Conservation (phyloP, 2,329 filamentous ascomycete species). For the Pestalotiopsis sp. region DNA sequence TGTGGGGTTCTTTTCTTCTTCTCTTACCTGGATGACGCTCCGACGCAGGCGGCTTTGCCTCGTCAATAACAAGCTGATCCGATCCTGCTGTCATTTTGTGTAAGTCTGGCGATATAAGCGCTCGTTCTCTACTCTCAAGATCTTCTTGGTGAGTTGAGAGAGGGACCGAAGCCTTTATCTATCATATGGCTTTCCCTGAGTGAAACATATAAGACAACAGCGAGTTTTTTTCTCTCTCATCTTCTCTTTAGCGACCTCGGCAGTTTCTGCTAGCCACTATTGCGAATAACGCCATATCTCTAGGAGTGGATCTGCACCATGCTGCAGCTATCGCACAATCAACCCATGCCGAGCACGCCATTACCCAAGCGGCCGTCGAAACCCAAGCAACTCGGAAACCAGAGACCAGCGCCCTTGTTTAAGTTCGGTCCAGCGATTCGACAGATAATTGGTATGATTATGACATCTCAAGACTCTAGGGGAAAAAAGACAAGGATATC, state of each 20-base stretch:
- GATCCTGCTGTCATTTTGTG: not conserved
- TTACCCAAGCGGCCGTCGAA: not conserved
- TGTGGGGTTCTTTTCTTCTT: not conserved
- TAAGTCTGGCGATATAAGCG: not conserved
- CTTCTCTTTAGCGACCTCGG: constrained; percentile 1
- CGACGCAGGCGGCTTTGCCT: not conserved
- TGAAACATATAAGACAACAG: too few species aligned
- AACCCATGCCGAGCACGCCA: constrained; percentile 6
- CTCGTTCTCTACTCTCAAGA: not conserved
- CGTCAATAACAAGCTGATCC: constrained; percentile 3
- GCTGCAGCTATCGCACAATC: constrained; percentile 2
- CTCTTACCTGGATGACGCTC: not conserved
- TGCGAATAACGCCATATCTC: constrained; percentile 7
- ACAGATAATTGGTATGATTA: not conserved
- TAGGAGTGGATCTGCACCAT: not conserved
- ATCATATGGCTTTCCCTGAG: too few species aligned
- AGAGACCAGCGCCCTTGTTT: not conserved
- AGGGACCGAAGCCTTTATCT: not conserved
- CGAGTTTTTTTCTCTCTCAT: not conserved
- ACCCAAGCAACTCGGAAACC: not conserved
- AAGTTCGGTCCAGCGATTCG: not conserved
- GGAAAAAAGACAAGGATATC: not conserved
- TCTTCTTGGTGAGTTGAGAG: not conserved
- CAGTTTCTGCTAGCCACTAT: not conserved
- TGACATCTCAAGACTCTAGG: not conserved